These are phyloP conservation scores for Chrysanthemum seticuspe DNA, from an alignment of 129 eudicot species.

Conservation along the genomic window DNA sequence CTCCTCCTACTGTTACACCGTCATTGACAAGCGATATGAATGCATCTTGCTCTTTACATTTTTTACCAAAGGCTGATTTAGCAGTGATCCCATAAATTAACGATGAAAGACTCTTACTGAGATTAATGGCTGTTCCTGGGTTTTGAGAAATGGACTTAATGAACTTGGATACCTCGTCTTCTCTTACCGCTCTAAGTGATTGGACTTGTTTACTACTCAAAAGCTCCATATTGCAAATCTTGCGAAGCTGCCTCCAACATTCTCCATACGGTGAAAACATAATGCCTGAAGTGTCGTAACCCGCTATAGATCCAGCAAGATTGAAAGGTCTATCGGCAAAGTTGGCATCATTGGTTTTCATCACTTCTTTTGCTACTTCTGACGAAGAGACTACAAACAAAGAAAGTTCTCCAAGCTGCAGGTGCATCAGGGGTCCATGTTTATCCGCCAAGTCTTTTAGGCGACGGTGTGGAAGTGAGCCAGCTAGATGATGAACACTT, in stretches of 20 bases:
- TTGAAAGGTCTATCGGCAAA: slow-evolving; percentile 25
- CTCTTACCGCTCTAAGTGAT: slow-evolving; percentile 21
- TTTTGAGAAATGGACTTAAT: slow-evolving; percentile 21
- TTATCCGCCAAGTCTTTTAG: slow-evolving; percentile 29
- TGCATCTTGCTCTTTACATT: slow-evolving; percentile 27
- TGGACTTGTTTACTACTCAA: slow-evolving; percentile 32
- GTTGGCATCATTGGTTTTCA: slow-evolving; percentile 26
- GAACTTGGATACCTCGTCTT: slow-evolving; percentile 25
- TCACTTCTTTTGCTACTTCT: slow-evolving; percentile 7
- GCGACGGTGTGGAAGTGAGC: slow-evolving; percentile 19
- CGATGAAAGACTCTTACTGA: slow-evolving; percentile 20
- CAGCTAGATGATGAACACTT: slow-evolving; percentile 25
- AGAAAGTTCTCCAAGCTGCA: slow-evolving; percentile 30
- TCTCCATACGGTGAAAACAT: slow-evolving; percentile 26
- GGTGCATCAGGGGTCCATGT: slow-evolving; percentile 35
- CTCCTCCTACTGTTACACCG: slow-evolving; percentile 16
- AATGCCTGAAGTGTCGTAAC: slow-evolving; percentile 16
- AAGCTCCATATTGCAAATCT: slow-evolving; percentile 30
- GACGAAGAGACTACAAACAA: slow-evolving; percentile 25
- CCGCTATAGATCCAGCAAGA: slow-evolving; percentile 8
- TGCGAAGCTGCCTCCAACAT: slow-evolving; percentile 29
- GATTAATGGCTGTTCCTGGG: slow-evolving; percentile 23
- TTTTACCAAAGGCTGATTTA: slow-evolving; percentile 33
- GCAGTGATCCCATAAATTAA: slow-evolving; percentile 23
- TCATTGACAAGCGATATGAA: slow-evolving; percentile 28